Base-by-base conservation (phyloP, 495 filamentous ascomycete genomes). In the Monascus purpureus region DNA sequence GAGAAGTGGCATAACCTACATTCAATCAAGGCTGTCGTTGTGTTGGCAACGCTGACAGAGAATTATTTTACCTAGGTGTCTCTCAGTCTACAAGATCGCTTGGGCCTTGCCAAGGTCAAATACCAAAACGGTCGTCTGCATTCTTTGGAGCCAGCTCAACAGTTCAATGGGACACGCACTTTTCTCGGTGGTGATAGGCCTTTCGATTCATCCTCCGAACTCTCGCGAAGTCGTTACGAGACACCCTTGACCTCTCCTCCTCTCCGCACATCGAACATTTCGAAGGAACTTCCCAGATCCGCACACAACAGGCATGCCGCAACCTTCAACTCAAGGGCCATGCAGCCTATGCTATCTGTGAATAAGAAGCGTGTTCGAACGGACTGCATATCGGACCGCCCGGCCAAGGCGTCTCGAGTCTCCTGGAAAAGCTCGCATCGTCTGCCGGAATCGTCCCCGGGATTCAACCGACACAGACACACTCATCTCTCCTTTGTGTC, bases 21-120 rank as follows among this genome's bases (percentile, higher is more conserved):
- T n/a, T n/a, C n/a, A n/a, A n/a, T n/a, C n/a, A n/a, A n/a, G n/a
- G n/a, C n/a, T n/a, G n/a, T n/a, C n/a, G n/a, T n/a, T n/a, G n/a
- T n/a, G n/a, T n/a, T n/a, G n/a, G n/a, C n/a, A n/a, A n/a, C n/a
- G n/a, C n/a, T n/a, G n/a, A n/a, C n/a, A n/a, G n/a, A n/a, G n/a
- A n/a, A n/a, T n/a, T n/a, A n/a, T n/a, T n/a, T n/a, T 6, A 15
- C 25, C 24, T 40, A 97, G 90, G 90, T 96, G 57, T 90, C 85
- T 34, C 65, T 87, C 55, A 78, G 75, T 46, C 64, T 99, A 20
- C 83, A 93, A 55, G 81, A 92, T 61, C 84, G 88, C 27, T 69
- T 99, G 20, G 88, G 92, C 42, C 71, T 96, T 31, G 90, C 90
- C 50, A 87, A 82, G 61, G 85, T 93, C 72, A 99, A 95, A 61